A percentile compares a stretch with the other conserved stretches of the same genome.
These are phyloP conservation scores for Rhizopus microsporus DNA, from an alignment of 371 early-diverging fungal species.

Conservation along the genomic window DNA sequence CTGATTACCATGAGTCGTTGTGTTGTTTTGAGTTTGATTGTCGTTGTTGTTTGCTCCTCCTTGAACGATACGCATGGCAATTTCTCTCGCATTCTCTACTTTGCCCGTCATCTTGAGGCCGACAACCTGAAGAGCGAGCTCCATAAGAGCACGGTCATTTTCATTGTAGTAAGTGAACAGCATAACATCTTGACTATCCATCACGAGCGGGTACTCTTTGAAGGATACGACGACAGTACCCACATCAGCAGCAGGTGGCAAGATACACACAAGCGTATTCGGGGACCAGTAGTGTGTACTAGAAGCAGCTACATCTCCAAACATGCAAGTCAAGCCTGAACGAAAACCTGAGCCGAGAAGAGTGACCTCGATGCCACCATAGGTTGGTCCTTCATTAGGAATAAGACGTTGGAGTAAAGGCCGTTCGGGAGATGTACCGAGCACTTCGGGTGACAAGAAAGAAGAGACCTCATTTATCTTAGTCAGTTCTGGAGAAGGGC, in stretches of 20 bases:
- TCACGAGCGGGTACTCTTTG: conserved; percentile 46
- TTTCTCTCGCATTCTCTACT: conserved; percentile 66
- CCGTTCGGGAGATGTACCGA: background rate
- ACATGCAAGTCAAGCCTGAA: conserved; percentile 68
- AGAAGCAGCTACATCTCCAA: conserved; percentile 72
- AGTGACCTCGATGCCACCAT: conserved; percentile 79
- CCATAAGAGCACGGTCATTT: conserved; percentile 78
- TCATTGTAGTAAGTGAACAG: conserved; percentile 71
- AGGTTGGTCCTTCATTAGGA: conserved; percentile 77
- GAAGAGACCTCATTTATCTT: background rate
- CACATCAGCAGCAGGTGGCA: conserved; percentile 73
- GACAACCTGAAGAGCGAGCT: conserved; percentile 80
- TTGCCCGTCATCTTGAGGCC: conserved; percentile 80
- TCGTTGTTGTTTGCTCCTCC: conserved; percentile 37
- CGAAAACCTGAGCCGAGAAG: conserved; percentile 76
- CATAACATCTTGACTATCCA: conserved; percentile 53
- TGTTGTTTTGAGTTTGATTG: conserved; percentile 23
- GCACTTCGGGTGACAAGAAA: background rate
- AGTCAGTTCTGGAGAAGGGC: conserved; percentile 7
- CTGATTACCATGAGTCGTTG: conserved; percentile 13
- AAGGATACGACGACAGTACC: conserved; percentile 77
- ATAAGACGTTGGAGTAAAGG: conserved; percentile 59
- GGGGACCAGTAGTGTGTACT: conserved; percentile 70
- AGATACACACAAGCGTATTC: conserved; percentile 74
- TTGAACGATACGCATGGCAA: conserved; percentile 74